Conservation (phyloP, 495 filamentous ascomycete species). For the Terfezia claveryi region DNA sequence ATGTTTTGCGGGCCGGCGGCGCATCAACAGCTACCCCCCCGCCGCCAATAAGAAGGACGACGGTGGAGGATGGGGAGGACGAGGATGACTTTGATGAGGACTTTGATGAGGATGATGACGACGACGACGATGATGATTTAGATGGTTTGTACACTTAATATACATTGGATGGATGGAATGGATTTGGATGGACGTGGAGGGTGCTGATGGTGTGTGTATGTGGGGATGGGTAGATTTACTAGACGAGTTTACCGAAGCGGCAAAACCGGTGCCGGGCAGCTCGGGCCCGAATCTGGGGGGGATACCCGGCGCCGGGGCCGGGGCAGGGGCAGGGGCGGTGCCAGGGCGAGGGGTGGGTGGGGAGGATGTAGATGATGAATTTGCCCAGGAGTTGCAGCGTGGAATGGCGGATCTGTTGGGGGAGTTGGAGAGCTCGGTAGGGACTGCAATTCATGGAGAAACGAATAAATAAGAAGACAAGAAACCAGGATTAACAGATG, state of each 20-base stretch:
- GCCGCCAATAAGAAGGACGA: no score
- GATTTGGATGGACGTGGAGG: background rate
- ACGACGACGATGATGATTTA: constrained; percentile 44
- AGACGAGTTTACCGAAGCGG: background rate
- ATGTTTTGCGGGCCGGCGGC: no score
- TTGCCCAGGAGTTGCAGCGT: constrained; percentile 60
- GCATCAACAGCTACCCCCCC: no score
- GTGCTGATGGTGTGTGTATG: background rate
- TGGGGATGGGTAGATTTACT: background rate
- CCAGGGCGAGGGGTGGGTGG: background rate
- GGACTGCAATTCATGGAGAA: background rate
- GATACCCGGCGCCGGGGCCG: background rate
- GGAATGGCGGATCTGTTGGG: constrained; percentile 71
- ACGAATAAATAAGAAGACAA: constrained; percentile 1
- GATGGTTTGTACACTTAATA: constrained; percentile 36
- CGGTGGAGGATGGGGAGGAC: constrained; percentile 20
- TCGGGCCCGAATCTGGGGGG: no score
- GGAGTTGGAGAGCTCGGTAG: constrained; percentile 39
- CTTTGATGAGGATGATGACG: constrained; percentile 25
- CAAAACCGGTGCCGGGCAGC: background rate
- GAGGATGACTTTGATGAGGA: constrained; percentile 59
- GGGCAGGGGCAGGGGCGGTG: background rate
- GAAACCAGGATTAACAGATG: background rate
- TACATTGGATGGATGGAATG: background rate
- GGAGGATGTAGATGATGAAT: constrained; percentile 36